Conservation (phyloP, 2,329 filamentous ascomycete genomes). For the Tolypocladium ovalisporum region DNA sequence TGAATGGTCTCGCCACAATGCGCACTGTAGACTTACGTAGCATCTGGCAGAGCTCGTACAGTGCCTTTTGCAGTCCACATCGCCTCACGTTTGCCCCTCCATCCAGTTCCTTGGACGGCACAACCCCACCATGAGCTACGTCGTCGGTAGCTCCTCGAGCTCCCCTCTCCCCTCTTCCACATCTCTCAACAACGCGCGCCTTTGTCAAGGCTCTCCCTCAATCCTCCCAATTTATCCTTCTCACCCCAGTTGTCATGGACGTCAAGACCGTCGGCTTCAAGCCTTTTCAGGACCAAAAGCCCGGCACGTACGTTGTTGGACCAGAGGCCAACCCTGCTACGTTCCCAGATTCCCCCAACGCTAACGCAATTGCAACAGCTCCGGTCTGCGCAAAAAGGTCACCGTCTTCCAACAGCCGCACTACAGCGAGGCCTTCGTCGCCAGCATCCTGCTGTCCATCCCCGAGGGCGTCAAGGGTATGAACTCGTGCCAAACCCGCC, state of each 20-base stretch:
- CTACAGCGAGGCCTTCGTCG: constrained; percentile 93
- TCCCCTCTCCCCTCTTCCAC: background rate
- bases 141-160: background rate
- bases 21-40: background rate
- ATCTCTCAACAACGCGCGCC: background rate
- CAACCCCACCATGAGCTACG: background rate
- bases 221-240: no score
- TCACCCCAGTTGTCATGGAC: constrained; percentile 43
- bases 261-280: constrained; percentile 69
- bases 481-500: background rate
- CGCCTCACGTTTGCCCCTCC: background rate
- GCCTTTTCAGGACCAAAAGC: constrained; percentile 93
- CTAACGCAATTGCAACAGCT: constrained; percentile 42
- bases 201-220: background rate
- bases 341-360: background rate
- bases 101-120: background rate
- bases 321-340: constrained; percentile 12
- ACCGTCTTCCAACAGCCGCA: constrained; percentile 90
- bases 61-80: background rate
- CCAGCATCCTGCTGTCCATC: constrained; percentile 90
- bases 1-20: background rate
- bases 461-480: constrained; percentile 79
- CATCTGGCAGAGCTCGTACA: background rate
- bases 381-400: constrained; percentile 97
- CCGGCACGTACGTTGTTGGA: constrained; percentile 74